Evolutionary conservation across 371 early-diverging fungal genomes (phyloP), one percentile per base, ranked within the genome.

Genomic region (Zychaea mexicana): DNA sequence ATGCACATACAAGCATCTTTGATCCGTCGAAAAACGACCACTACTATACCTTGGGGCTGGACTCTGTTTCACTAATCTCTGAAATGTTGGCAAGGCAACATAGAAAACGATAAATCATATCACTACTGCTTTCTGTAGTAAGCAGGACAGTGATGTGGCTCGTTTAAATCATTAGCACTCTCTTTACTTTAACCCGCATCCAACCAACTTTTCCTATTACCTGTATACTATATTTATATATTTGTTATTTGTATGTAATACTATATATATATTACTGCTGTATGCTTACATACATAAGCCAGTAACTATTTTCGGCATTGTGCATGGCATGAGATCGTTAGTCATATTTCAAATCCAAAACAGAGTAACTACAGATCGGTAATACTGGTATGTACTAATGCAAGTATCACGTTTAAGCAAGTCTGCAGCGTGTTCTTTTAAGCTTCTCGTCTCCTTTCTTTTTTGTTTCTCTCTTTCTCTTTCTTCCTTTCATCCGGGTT

Each of bases 1-100:
- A 71, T 33, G 87, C 87, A 0, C 87, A 86, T 38, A 85, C 77
- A 28, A 78, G 77, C 58, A 86, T 86, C 76, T 86, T 86, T 54
- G 74, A 83, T 42, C 78, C 87, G 0, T 38, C 46, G 42, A 81
- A 82, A 56, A 81, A 80, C 31, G 75, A 67, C 38, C 71, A 78
- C 31, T 85, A 83, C 52, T 85, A 86, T 66, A 66, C 68, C n/a
- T 65, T 86, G 46, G 83, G 84, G 0, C 73, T 68, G 12, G 82
- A 82, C 54, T 73, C 84, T 0, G 73, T 79, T 2, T 62, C 66
- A n/a, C 47, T 78, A 19, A 67, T 86, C 13, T 67, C 71, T 13
- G 69, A 67, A 28, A 85, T 85, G 84, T 67, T 86, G 2, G 76
- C 69, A 26, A 55, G 72, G 32, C 72, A 52, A 2, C 24, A 62